Base-by-base conservation (phyloP, 768 basidiomycete species). In the Rhizopogon salebrosus region DNA sequence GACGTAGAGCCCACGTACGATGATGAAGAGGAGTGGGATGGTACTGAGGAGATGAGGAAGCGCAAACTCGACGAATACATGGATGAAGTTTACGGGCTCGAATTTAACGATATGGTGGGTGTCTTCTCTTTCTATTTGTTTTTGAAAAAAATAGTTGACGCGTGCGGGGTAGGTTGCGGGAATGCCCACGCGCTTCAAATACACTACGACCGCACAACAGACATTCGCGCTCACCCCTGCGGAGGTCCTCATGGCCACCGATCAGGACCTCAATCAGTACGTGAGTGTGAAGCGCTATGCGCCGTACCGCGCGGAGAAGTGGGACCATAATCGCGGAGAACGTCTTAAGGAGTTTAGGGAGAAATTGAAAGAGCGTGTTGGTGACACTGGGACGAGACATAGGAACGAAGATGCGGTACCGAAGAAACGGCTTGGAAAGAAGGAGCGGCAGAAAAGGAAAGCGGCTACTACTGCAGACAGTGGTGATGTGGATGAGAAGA, bases 31-130 rank as follows among this genome's bases (percentile, higher is more conserved):
- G 88, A 89, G 56, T 90, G 89, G 85, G 84, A 85, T 60, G 89
- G 89, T 1, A 92, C 89, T n/a, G 90, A 95, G 63, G 90, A 89
- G 62, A 91, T 90, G 82, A 80, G 90, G 49, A 92, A 93, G 68
- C 75, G 78, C 48, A 87, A 87, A 61, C 67, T 94, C 54, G 83
- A 95, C 50, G 77, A 91, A 62, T 92, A 95, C 62, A 89, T 98
- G 88, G 88, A 93, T 55, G 90, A 93, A 66, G 75, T 98, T 38
- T 87, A 94, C 65, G 85, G 78, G 34, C 76, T 98, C 16, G 95
- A 98, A 55, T 95, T 98, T 73, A 98, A 98, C 67, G 95, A 95
- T 62, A 81, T 98, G 75, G 95, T 94, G 55, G 62, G 85, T 75
- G 23, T 40, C 3, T 27, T 22, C 26, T 40, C 3, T 27, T 22